Base-by-base conservation (phyloP, 2,329 filamentous ascomycete species). In the Trichoderma lentiforme region DNA sequence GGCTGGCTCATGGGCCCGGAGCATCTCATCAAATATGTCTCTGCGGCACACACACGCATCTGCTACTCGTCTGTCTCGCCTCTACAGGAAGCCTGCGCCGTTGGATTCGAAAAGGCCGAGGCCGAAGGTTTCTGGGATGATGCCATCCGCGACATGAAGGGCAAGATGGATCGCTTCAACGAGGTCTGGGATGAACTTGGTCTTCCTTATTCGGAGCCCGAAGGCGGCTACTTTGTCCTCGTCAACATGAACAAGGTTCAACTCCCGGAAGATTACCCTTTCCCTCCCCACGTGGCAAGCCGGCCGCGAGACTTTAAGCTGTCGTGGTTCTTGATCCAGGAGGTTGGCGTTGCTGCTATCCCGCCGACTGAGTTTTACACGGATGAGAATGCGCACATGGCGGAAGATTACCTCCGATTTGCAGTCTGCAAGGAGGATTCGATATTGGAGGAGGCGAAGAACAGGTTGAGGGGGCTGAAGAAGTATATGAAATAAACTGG, bases 351-450 rank as follows among this genome's bases (percentile, higher is more conserved):
- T 32, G 96, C 96, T 3, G 95, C 95, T 9, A 98, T 99, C 74
- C 96, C 96, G 21, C 96, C 96, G 0, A 97, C 95, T 0, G 96
- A 99, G 82, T 99, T 99, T 82, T 98, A 98, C 81, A 98, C 95
- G 0, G 91, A 93, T 21, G 84, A 82, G 57, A 97, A 97, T 78
- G 90, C 92, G 32, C 90, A 93, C 77, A 89, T 98, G 76, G 96
- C 93, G 0, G 93, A 98, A 85, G 92, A 98, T 77, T 99, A 97
- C 84, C 87, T 99, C 78, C 88, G 96, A 28, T 98, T 98, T 80
- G 96, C 96, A 0, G 94, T 99, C 1, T 99, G 96, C 85, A 99
- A 99, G 86, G 89, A 95, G 39, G 94, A 99, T 79, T 89, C 93
- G 57, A 90, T 98, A 47, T 82, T 96, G 26, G 92, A 95, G 80